Evolutionary conservation across 495 filamentous ascomycete species (phyloP), one percentile per base, ranked within the genome.

Genomic region (Pyrenopolyporus hunteri): DNA sequence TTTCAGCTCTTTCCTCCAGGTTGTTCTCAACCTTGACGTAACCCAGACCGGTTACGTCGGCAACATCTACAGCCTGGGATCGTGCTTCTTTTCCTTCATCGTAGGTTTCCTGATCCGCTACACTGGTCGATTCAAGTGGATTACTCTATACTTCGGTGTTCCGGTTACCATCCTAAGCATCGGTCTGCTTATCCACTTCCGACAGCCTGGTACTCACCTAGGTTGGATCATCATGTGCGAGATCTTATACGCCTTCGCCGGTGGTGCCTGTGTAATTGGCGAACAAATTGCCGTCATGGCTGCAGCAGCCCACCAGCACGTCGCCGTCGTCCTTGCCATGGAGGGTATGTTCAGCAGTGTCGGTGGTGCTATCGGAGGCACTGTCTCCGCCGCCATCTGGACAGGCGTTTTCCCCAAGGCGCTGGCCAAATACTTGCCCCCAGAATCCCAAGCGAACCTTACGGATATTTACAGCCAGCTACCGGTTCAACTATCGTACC

Each of bases 191-290:
- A 89, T 92, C 59, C 76, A 89, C 48, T 90, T 89, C 79, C 83
- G 87, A 25, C 74, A 83, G 50, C 72, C 77, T 2, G 74, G 80
- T 26, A 71, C 73, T 13, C 64, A 78, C 42, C 77, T 91, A 40
- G 88, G 86, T 19, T 90, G 86, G 69, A 73, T 92, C 14, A 76
- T 91, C 72, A 89, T 91, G 85, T 87, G 83, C 63, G 88, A 92
- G 71, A 89, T 92, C 70, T 87, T 91, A 74, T 90, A 92, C 63
- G 85, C 89, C 22, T 83, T 93, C 48, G 77, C 80, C 10, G 88
- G 87, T 20, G 80, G 80, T 19, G 73, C 75, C 20, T 70, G 81
- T 11, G 82, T 89, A 46, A 84, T 91, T 63, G 75, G 73, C 56
- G 82, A 84, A 62, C 84, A 91, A 63, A 82, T 91, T 23, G 85